Evolutionary conservation across 495 filamentous ascomycete genomes (phyloP).

Genomic region (Stereocaulon alpinum): DNA sequence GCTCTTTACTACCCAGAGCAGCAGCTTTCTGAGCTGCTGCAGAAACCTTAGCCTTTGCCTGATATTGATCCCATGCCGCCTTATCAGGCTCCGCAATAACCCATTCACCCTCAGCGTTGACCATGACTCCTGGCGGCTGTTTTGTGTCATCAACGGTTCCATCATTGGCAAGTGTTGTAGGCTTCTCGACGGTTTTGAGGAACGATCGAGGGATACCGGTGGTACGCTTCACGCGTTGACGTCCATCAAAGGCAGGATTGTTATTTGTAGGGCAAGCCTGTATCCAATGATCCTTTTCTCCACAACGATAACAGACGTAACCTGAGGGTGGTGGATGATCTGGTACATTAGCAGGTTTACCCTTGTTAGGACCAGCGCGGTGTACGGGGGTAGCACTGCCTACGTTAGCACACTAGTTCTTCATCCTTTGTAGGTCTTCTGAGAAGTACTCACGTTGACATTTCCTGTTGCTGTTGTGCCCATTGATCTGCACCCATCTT

Average conservation of each 20-base stretch:
- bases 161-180: slow-evolving; percentile 60
- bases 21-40: slow-evolving; percentile 61
- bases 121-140: slow-evolving; percentile 79
- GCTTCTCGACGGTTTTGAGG: slow-evolving; percentile 87
- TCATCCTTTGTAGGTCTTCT: neutral
- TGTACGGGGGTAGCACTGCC: slow-evolving; percentile 54
- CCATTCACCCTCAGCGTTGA: slow-evolving; percentile 93
- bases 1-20: slow-evolving; percentile 62
- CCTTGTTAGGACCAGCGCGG: slow-evolving; percentile 40
- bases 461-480: slow-evolving; percentile 77
- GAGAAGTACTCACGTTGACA: slow-evolving; percentile 71
- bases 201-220: slow-evolving; percentile 93
- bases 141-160: slow-evolving; percentile 65
- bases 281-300: slow-evolving; percentile 98
- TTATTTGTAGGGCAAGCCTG: slow-evolving; percentile 94
- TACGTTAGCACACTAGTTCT: slow-evolving; percentile 11
- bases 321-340: slow-evolving; percentile 84
- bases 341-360: slow-evolving; percentile 64
- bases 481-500: slow-evolving; percentile 76
- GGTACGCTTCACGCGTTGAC: slow-evolving; percentile 82
- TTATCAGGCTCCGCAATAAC: slow-evolving; percentile 92
- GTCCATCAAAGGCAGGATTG: slow-evolving; percentile 87
- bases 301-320: slow-evolving; percentile 96
- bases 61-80: slow-evolving; percentile 89
- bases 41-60: slow-evolving; percentile 79